Percentiles rank a stretch among this genome's conserved stretches.
Evolutionary conservation across 345 rosid species (phyloP).

Genomic region (Melaleuca alternifolia): DNA sequence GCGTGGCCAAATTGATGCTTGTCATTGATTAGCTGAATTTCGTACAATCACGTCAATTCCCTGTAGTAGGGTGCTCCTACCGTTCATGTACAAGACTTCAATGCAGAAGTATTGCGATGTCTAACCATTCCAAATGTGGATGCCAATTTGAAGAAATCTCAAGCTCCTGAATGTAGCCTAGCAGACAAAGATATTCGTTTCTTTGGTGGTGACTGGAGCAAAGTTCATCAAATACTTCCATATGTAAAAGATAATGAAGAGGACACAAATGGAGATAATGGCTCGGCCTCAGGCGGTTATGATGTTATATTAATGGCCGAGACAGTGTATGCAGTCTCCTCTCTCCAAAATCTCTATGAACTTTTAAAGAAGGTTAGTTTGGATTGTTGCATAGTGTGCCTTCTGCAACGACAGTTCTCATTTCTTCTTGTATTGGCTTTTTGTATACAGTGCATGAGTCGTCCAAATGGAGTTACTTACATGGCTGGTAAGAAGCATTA

Average conservation of each 20-base stretch:
- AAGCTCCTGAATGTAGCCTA: slow-evolving; percentile 1
- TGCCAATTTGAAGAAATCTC: slow-evolving; percentile 27
- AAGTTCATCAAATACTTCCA: slow-evolving; percentile 61
- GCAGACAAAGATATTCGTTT: slow-evolving; percentile 19
- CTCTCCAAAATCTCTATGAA: slow-evolving; percentile 51
- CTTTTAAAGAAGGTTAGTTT: slow-evolving; percentile 60
- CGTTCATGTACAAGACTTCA: slow-evolving; percentile 81
- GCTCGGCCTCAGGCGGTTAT: slow-evolving; percentile 29
- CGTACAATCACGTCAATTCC: neutral
- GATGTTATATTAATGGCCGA: slow-evolving; percentile 87
- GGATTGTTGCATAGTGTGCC: neutral
- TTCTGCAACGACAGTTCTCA: too few relatives aligned
- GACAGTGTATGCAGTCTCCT: slow-evolving; percentile 67
- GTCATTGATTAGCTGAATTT: neutral
- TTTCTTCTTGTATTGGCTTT: too few relatives aligned
- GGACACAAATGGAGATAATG: slow-evolving; percentile 5
- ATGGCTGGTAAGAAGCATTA: slow-evolving; percentile 87
- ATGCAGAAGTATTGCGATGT: slow-evolving; percentile 69
- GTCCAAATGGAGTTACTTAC: slow-evolving; percentile 57
- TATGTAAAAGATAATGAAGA: slow-evolving; percentile 16
- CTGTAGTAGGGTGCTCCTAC: slow-evolving; percentile 49
- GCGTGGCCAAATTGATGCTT: neutral
- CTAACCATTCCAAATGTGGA: slow-evolving; percentile 76
- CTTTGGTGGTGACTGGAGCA: slow-evolving; percentile 90
- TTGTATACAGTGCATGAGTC: slow-evolving; percentile 36